phyloP scores from a whole-genome alignment of 495 filamentous ascomycete species.

The Cudoniella acicularis region DNA sequence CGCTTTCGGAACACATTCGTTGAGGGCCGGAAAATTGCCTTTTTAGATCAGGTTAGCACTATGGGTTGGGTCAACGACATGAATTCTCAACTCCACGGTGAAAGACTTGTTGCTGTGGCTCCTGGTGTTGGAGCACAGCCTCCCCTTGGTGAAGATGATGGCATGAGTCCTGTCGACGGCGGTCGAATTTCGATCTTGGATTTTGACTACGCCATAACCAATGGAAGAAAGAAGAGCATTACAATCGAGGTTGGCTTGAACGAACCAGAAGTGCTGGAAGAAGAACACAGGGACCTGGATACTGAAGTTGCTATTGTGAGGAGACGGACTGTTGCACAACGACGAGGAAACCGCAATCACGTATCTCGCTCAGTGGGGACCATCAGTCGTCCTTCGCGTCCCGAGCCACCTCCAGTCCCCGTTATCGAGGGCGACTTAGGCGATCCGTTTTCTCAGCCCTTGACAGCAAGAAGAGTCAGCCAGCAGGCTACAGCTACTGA shows the following conservation, averaged over 20 bases:
- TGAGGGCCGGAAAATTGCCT: conserved; percentile 51
- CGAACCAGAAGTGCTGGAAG: conserved; percentile 64
- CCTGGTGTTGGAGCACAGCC: conserved; percentile 64
- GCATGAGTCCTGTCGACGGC: conserved; percentile 73
- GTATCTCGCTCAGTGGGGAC: conserved; percentile 14
- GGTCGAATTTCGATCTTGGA: conserved; percentile 76
- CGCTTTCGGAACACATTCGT: conserved; percentile 62
- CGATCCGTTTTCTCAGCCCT: conserved; percentile 27
- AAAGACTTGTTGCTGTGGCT: conserved; percentile 70
- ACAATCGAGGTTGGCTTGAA: conserved; percentile 73
- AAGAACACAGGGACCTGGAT: conserved; percentile 73
- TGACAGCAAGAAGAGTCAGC: conserved; percentile 23
- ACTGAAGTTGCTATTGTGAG: conserved; percentile 79
- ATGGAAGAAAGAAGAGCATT: conserved; percentile 54
- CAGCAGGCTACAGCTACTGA: conserved; percentile 24
- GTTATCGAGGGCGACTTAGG: conserved; percentile 2
- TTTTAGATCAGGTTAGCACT: conserved; percentile 52
- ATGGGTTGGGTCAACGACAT: conserved; percentile 60
- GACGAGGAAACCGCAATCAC: conserved; percentile 29
- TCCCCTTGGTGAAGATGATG: conserved; percentile 63
- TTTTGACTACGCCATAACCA: conserved; percentile 56
- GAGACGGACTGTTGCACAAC: conserved; percentile 64
- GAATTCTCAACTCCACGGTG: conserved; percentile 39
- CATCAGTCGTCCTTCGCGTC: conserved; percentile 2
- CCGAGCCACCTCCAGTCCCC: conserved; percentile 16